Conservation (phyloP, 805 yeast genomes). For the Starmera amethionina region DNA sequence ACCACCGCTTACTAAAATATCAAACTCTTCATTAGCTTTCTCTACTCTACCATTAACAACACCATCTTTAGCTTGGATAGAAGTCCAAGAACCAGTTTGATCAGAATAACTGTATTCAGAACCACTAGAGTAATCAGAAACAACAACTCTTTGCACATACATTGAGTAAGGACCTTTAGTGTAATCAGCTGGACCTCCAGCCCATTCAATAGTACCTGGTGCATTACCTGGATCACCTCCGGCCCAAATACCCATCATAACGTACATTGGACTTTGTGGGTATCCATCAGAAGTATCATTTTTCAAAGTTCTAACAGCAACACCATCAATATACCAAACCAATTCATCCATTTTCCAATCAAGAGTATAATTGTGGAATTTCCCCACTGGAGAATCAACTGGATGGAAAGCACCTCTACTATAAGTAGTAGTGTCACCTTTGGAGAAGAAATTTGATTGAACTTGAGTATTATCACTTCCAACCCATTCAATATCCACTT, state of each 20-base stretch:
- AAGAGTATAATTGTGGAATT: slow-evolving; percentile 68
- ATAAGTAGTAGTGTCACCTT: slow-evolving; percentile 69
- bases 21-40: slow-evolving; percentile 35
- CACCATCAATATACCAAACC: slow-evolving; percentile 69
- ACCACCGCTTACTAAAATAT: slow-evolving; percentile 24
- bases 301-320: slow-evolving; percentile 50
- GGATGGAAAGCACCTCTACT: slow-evolving; percentile 71
- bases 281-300: slow-evolving; percentile 54
- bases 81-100: slow-evolving; percentile 46
- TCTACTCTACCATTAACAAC: slow-evolving; percentile 48
- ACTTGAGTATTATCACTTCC: slow-evolving; percentile 71
- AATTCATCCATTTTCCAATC: slow-evolving; percentile 70
- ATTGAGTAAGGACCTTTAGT: slow-evolving; percentile 58
- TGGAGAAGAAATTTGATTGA: slow-evolving; percentile 73
- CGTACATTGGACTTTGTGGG: slow-evolving; percentile 86
- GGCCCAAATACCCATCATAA: slow-evolving; percentile 68
- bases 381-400: slow-evolving; percentile 44
- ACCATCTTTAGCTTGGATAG: slow-evolving; percentile 50
- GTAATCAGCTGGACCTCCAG: slow-evolving; percentile 68
- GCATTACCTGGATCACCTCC: slow-evolving; percentile 66
- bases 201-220: slow-evolving; percentile 72
- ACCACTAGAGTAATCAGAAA: slow-evolving; percentile 67
- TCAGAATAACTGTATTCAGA: slow-evolving; percentile 44
- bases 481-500: slow-evolving; percentile 80
- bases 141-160: slow-evolving; percentile 47